Percentiles rank a stretch among this genome's conserved stretches.
Evolutionary conservation across 1,284 basidiomycete species (phyloP).

Genomic region (Ceratorhiza oryzae-sativae): DNA sequence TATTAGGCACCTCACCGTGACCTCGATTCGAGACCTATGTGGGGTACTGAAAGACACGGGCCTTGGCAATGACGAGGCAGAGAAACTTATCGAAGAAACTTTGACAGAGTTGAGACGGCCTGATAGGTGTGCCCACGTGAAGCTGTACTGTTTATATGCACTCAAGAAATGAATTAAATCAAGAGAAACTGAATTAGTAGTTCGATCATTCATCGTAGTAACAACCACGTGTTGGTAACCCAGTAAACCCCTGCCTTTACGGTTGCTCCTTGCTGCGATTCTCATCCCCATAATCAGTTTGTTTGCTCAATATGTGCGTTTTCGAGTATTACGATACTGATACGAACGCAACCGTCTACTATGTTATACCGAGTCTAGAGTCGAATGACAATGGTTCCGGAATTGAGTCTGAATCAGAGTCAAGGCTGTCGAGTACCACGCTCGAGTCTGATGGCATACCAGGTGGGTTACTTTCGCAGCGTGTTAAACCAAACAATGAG

Average conservation of each 20-base stretch:
- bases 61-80: background rate
- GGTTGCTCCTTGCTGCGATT: no score
- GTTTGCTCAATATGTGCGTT: no score
- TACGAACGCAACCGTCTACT: no score
- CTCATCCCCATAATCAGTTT: no score
- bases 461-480: background rate
- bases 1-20: background rate
- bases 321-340: no score
- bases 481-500: no score
- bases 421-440: background rate
- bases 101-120: background rate
- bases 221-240: no score
- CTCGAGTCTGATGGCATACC: background rate
- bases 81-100: background rate
- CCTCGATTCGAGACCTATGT: background rate
- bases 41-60: background rate
- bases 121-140: background rate
- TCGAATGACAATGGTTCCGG: background rate
- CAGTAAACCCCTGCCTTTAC: no score
- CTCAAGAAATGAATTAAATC: no score
- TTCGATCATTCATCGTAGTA: no score
- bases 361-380: background rate
- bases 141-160: constrained; percentile 1
- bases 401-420: background rate
- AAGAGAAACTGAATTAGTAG: no score